Base-by-base conservation (phyloP, 1,284 basidiomycete genomes). In the Lentinula novae-zelandiae region DNA sequence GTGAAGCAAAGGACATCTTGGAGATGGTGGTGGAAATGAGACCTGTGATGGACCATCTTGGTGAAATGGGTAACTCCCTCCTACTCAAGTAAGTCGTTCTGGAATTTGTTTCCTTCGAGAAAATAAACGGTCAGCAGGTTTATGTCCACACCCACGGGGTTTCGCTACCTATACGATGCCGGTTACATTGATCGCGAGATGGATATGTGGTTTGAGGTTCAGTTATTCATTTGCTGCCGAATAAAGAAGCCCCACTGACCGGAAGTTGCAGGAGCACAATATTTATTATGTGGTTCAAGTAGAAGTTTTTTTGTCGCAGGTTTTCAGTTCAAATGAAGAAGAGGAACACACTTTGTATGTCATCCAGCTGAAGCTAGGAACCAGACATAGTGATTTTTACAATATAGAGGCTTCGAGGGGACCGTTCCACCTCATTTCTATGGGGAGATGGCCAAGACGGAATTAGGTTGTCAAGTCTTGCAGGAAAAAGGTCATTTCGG, bases 371-470 rank as follows among this genome's bases (percentile, higher is more conserved):
- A 17, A 51, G 31, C 36, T 56, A 17, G 17, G 9, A 38, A 27
- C 17, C 13, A 20, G 4, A 8, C 3, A 38, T 38, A 38, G 1
- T 38, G 36, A 38, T 33, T 57, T 42, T 57, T 33, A 4, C 49
- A 63, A 4, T 17, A 17, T 60, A 90, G 88, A 38, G 79, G 82
- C n/a, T 93, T 92, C 64, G 94, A 96, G 60, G 92, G 92, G 12
- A 87, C 89, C 1, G 90, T 95, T 1, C 97, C 97, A 1, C 88
- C 92, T 3, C 96, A 99, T 72, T 98, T 99, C 75, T 97, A 98
- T 68, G 96, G 96, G 22, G 95, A 98, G 72, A 92, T 99, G 80
- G 90, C 94, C 50, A 98, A 98, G 73, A 99, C 97, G 0, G 89
- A 91, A 55, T 88, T 96, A 58, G 97, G 97, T 0, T 96, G 95